phyloP scores from a whole-genome alignment of 164 flowering plant genomes.

The Tinospora cordifolia region DNA sequence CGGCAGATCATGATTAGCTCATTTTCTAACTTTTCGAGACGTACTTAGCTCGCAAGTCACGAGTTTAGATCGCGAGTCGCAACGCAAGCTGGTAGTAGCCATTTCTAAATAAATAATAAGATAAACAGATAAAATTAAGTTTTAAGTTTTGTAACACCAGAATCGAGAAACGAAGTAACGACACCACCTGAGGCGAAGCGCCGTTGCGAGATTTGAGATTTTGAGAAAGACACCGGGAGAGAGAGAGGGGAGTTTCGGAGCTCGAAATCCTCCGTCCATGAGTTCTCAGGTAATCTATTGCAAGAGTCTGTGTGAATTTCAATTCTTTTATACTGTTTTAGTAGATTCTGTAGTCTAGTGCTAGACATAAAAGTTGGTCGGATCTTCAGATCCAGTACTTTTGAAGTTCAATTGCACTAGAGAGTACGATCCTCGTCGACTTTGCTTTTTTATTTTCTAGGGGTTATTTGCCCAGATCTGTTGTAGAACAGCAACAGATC shows the following conservation, averaged over 20 bases:
- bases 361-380: neutral
- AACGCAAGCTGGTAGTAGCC: too few species aligned
- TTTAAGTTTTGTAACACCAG: too few species aligned
- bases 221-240: neutral
- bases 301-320: constrained; percentile 12
- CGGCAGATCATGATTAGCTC: too few species aligned
- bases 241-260: neutral
- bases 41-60: too few species aligned
- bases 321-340: neutral
- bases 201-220: neutral
- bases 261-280: constrained; percentile 7
- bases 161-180: neutral
- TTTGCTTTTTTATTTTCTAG: neutral
- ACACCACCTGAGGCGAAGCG: neutral
- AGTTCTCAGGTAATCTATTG: constrained; percentile 19
- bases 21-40: too few species aligned
- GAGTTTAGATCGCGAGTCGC: too few species aligned
- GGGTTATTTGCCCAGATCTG: neutral
- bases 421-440: too few species aligned
- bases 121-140: too few species aligned
- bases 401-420: neutral
- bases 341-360: neutral
- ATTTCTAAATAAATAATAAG: too few species aligned
- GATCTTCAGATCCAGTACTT: neutral
- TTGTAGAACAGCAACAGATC: neutral